Evolutionary conservation across 129 eudicot genomes (phyloP), one percentile per base, ranked within the genome.

Genomic region (Flaveria linearis): DNA sequence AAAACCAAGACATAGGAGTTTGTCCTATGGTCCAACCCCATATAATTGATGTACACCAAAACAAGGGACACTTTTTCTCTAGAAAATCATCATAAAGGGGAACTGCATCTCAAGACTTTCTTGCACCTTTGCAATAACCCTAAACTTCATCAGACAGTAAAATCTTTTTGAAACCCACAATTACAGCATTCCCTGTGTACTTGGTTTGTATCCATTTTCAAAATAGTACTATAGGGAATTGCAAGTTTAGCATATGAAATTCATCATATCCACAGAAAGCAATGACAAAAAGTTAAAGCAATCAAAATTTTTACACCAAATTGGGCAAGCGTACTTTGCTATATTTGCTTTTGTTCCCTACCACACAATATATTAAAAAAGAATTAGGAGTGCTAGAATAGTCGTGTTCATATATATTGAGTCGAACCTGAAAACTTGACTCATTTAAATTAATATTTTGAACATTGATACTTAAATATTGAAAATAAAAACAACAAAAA

Each of bases 61-160:
- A 18, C 65, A 65, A 76, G 52, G 66, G 25, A 42, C 51, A 33
- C 9, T 10, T 50, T 76, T 76, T 65, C 43, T 65, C 42, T 46
- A 18, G 42, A 14, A 66, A 76, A 75, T 63, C 72, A 76, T 53
- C 52, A 76, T 53, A 77, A 67, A 52, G 33, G 58, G 75, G 15
- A 77, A 77, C 67, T 36, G 51, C 39, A 53, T 17, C 56, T 76
- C 68, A 67, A 66, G 51, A 76, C 73, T 76, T 67, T 68, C 47
- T 68, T 53, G 45, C 81, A 68, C 41, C 68, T 76, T 67, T 66
- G 16, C 66, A n/a, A 25, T 41, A 76, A 25, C 73, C 73, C 50
- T 76, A 52, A 57, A 62, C 71, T 46, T 62, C 65, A 75, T 61
- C 13, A 75, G 36, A 23, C 68, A 39, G 13, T 76, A 53, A 56